Evolutionary conservation across 2,329 filamentous ascomycete genomes (phyloP).

Genomic region (Cordyceps javanica): DNA sequence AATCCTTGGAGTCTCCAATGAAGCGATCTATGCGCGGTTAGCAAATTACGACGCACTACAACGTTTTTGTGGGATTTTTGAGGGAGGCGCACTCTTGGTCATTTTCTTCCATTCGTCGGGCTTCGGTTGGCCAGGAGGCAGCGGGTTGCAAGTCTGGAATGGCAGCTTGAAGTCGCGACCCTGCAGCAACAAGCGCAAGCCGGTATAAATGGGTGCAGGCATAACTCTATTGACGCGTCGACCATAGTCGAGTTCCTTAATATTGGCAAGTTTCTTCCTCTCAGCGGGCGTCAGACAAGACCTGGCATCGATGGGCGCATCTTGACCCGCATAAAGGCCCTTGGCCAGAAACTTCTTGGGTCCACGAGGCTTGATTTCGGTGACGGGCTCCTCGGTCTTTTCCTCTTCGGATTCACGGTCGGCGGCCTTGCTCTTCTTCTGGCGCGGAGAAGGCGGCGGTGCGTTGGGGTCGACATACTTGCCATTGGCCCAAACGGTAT

Average conservation of each 20-base stretch:
- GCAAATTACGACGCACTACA: constrained; percentile 13
- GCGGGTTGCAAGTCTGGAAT: constrained; percentile 81
- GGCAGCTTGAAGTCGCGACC: constrained; percentile 83
- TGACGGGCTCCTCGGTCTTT: constrained; percentile 33
- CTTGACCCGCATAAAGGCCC: constrained; percentile 83
- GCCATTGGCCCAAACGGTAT: constrained; percentile 60
- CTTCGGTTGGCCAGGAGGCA: constrained; percentile 80
- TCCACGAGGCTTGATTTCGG: constrained; percentile 36
- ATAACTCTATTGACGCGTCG: constrained; percentile 51
- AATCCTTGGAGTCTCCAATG: constrained; percentile 71
- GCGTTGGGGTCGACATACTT: constrained; percentile 49
- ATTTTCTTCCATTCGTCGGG: constrained; percentile 90
- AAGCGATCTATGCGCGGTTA: constrained; percentile 65
- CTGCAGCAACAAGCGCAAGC: constrained; percentile 62
- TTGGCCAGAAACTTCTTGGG: constrained; percentile 74
- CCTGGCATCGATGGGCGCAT: constrained; percentile 41
- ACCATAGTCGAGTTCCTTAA: constrained; percentile 41
- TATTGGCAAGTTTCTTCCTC: constrained; percentile 44
- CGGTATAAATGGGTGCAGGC: constrained; percentile 73
- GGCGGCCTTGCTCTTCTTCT: constrained; percentile 27
- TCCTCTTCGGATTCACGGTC: constrained; percentile 19
- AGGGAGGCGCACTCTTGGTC: constrained; percentile 63
- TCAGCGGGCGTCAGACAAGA: constrained; percentile 44
- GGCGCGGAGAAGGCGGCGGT: constrained; percentile 30
- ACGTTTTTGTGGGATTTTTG: too few species aligned